Percentiles rank a stretch among this genome's conserved stretches.
phyloP scores from a whole-genome alignment of 2,329 filamentous ascomycete genomes.

The Hypoxylon sp. region DNA sequence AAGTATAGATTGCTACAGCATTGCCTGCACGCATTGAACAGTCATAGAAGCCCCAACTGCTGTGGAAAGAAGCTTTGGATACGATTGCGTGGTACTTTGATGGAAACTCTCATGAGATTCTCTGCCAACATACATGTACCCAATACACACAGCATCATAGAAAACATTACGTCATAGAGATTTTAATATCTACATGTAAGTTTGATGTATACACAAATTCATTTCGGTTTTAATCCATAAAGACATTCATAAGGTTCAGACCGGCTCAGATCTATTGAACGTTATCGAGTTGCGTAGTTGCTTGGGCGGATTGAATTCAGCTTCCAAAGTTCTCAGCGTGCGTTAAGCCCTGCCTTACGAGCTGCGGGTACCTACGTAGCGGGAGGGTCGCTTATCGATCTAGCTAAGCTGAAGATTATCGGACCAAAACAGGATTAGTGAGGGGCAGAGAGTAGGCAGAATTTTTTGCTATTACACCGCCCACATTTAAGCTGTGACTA shows the following conservation, averaged over 20 bases:
- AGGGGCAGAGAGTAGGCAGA: slow-evolving; percentile 58
- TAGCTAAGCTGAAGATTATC: slow-evolving; percentile 45
- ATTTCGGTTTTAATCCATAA: not conserved
- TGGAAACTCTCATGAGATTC: slow-evolving; percentile 3
- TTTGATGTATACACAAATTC: not conserved
- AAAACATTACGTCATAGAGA: slow-evolving; percentile 5
- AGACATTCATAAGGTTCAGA: not conserved
- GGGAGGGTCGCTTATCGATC: slow-evolving; percentile 18
- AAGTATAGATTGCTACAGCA: not conserved
- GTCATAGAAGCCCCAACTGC: too few relatives aligned
- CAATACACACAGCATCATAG: not conserved
- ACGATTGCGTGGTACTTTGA: not conserved
- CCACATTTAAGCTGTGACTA: slow-evolving; percentile 14
- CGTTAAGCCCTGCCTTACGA: slow-evolving; percentile 6
- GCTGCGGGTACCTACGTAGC: not conserved
- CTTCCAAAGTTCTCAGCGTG: not conserved
- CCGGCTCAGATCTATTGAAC: not conserved
- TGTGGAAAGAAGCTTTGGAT: slow-evolving; percentile 1
- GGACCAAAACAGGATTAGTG: slow-evolving; percentile 57
- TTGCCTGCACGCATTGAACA: not conserved
- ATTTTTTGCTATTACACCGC: slow-evolving; percentile 57
- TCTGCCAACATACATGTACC: not conserved
- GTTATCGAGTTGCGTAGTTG: too few relatives aligned
- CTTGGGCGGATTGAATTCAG: not conserved
- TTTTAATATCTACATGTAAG: not conserved